Evolutionary conservation across 306 rosid genomes (phyloP), one percentile per base, ranked within the genome.

Genomic region (Potentilla sterilis): DNA sequence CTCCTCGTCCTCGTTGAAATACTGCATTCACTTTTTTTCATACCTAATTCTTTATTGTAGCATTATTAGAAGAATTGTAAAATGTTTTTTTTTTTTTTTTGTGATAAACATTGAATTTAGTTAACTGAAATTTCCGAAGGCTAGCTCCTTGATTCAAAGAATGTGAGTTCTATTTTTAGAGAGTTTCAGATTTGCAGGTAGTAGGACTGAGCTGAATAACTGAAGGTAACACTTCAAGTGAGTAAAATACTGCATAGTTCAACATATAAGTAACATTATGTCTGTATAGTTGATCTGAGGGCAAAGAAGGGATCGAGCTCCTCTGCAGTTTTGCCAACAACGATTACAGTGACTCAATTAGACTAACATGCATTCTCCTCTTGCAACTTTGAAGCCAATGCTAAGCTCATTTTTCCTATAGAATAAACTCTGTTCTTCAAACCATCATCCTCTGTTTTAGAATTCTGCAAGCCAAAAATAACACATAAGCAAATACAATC

Each of bases 1-100:
- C 89, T 82, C 94, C 87, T 82, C 94, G 83, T 74, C 88, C 82
- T 58, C 86, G 74, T 24, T 87, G 88, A 88, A 18, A 22, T 19
- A 35, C 15, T 73, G 68, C 41, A 22, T 38, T 73, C 57, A 24
- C 10, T 58, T 57, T 16, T 73, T 41, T 54, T 59, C 44, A 73
- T 16, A 47, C 58, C 40, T 1, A 40, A 78, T 37, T 82, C 77
- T 71, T 77, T 79, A 84, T 85, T 83, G 91, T 82, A 88, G 77
- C 84, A 83, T 84, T 61, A 83, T 85, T 77, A 84, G 76, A 74
- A 41, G 32, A 63, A 43, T 66, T 24, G 32, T 38, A 63, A 61
- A 61, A 22, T 24, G 52, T 49, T 58, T 59, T 67, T 67, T 7
- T 49, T 59, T 58, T 78, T 55, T 28, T 28, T 28, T 58, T 78